Conservation (phyloP, 1,139 yeast species). For the Hanseniaspora gamundiae region DNA sequence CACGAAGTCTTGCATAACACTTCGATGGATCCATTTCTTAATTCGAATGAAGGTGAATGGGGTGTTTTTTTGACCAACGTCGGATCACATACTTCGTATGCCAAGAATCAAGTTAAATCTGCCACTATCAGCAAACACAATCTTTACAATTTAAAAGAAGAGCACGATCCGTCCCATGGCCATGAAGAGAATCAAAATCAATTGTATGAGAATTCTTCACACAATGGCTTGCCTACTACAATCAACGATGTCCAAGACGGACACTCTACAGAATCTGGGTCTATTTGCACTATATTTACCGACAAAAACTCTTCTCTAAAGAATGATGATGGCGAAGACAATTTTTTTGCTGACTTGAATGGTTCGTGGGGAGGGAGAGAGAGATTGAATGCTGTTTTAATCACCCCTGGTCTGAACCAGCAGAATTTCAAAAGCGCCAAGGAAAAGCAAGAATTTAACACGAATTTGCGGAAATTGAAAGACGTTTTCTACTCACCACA, state of each 20-base stretch:
- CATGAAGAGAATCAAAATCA: no score
- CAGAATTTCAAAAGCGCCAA: constrained; percentile 19
- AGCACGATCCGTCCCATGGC: no score
- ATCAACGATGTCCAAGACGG: no score
- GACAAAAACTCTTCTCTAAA: not conserved
- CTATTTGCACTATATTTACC: not conserved
- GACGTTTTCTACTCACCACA: constrained; percentile 3
- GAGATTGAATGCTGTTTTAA: constrained; percentile 42
- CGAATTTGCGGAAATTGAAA: constrained; percentile 19
- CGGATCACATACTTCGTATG: constrained; percentile 20
- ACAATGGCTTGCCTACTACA: no score
- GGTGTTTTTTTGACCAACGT: constrained; percentile 15
- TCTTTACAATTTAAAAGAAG: no score
- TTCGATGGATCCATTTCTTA: constrained; percentile 17
- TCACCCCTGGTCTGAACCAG: constrained; percentile 27
- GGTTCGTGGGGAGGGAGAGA: constrained; percentile 64
- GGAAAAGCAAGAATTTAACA: constrained; percentile 22
- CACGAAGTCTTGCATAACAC: not conserved
- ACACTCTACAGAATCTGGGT: no score
- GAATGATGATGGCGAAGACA: not conserved
- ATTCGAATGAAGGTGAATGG: constrained; percentile 17
- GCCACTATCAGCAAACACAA: no score
- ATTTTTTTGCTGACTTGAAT: constrained; percentile 25
- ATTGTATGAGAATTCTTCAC: no score
- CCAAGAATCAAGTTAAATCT: constrained; percentile 1